Evolutionary conservation across 1,139 yeast genomes (phyloP).

Genomic region (Ogataea hybrid): DNA sequence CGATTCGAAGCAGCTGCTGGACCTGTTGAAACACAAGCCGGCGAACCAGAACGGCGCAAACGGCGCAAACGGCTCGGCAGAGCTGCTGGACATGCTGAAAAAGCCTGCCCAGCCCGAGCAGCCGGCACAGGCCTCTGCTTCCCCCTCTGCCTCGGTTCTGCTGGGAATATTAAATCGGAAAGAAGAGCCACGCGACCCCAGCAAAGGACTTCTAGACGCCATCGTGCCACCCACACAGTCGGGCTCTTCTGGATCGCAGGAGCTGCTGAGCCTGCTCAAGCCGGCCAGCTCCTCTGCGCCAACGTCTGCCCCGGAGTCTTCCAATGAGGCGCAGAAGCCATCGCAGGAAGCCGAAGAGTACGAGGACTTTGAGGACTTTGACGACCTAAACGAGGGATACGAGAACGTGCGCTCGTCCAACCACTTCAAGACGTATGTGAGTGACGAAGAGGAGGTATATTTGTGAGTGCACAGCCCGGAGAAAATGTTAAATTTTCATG

Average conservation of each 20-base stretch:
- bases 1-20: conserved; percentile 1
- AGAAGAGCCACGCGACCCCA: conserved; percentile 7
- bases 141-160: conserved; percentile 11
- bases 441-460: conserved; percentile 20
- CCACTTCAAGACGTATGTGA: conserved; percentile 17
- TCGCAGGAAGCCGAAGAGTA: conserved; percentile 3
- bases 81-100: conserved; percentile 1
- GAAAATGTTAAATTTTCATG: conserved; percentile 2
- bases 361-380: conserved; percentile 24
- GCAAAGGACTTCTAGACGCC: conserved; percentile 16
- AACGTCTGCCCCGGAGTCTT: not conserved
- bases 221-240: conserved; percentile 8
- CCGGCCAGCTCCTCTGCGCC: not conserved
- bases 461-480: conserved; percentile 11
- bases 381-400: conserved; percentile 24
- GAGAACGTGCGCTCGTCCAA: conserved; percentile 19
- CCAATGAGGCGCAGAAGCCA: not conserved
- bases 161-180: conserved; percentile 11
- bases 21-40: not conserved
- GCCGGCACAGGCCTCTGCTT: not conserved
- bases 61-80: conserved; percentile 1
- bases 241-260: not conserved
- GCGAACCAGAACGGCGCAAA: not conserved
- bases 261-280: not conserved
- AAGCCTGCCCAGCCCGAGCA: not conserved